These are phyloP conservation scores for Cyclotella sp. DNA, from an alignment of 108 stramenopile genomes.

Conservation along the genomic window DNA sequence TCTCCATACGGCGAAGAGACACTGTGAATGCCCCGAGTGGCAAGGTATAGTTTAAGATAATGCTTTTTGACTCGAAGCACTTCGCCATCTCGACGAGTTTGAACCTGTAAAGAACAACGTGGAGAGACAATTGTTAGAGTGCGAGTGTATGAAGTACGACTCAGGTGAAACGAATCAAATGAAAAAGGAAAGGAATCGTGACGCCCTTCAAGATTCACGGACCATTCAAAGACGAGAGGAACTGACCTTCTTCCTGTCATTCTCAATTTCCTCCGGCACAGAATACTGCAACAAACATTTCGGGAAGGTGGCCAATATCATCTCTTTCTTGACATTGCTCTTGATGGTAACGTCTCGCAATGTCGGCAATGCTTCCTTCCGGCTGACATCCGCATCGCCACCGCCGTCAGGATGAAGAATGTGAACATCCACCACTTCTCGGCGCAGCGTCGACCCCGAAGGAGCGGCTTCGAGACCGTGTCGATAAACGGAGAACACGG, in stretches of 20 bases:
- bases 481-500: background rate
- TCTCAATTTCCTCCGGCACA: conserved; percentile 36
- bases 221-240: too few relatives aligned
- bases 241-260: conserved; percentile 44
- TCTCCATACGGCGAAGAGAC: conserved; percentile 10
- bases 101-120: conserved; percentile 13
- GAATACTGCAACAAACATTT: conserved; percentile 47
- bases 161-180: too few relatives aligned
- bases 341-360: conserved; percentile 60
- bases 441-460: conserved; percentile 18
- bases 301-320: conserved; percentile 50
- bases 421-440: conserved; percentile 56
- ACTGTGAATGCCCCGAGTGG: conserved; percentile 45
- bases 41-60: conserved; percentile 56
- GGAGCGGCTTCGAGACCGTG: background rate
- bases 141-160: too few relatives aligned
- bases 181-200: too few relatives aligned
- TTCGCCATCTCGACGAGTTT: conserved; percentile 56
- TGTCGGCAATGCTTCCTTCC: conserved; percentile 36
- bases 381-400: background rate
- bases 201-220: too few relatives aligned
- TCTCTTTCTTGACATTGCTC: conserved; percentile 38
- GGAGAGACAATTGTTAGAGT: background rate
- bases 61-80: conserved; percentile 58
- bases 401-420: conserved; percentile 42